Evolutionary conservation across 23 red algal genomes (phyloP), one percentile per base, ranked within the genome.

Genomic region (Gracilaria gracilis): DNA sequence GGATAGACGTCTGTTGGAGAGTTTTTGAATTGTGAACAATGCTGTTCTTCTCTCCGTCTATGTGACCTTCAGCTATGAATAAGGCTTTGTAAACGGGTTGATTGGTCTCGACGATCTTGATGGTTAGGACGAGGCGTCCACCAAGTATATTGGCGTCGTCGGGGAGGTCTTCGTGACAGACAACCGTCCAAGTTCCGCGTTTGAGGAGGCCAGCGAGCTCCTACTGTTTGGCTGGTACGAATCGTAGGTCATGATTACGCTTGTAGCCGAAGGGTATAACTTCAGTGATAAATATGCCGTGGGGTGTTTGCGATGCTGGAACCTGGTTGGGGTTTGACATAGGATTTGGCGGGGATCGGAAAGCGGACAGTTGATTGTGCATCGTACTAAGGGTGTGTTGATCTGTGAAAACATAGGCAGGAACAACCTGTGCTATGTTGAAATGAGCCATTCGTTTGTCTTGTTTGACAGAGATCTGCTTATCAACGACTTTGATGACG

Each of bases 11-110:
- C 24, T 80, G 70, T 29, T 55, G 31, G 16, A 90, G 24, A 19
- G 72, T 90, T 9, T 70, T 39, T 66, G 86, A 40, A 37, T 25
- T 50, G 73, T 90, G 70, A 23, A 90, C 86, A 2, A 90, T 35
- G 5, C 35, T 66, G 21, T 61, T 50, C 15, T 79, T 66, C 9
- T 90, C 70, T 9, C 61, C n/a, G 33, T 90, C 86, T 20, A 21
- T 39, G 34, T 80, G n/a, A n/a, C n/a, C n/a, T n/a, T n/a, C n/a
- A n/a, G n/a, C n/a, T n/a, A n/a, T n/a, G n/a, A n/a, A n/a, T 4
- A 70, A 50, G 53, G 86, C 86, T 62, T 90, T 90, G 57, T 81
- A 81, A 13, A 71, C 8, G 16, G 36, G 39, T 33, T 79, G 14
- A 5, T 66, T 38, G 8, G 86, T 66, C 16, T 47, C 86, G 9